Evolutionary conservation across 345 rosid species (phyloP).

Genomic region (Bretschneidera sinensis): DNA sequence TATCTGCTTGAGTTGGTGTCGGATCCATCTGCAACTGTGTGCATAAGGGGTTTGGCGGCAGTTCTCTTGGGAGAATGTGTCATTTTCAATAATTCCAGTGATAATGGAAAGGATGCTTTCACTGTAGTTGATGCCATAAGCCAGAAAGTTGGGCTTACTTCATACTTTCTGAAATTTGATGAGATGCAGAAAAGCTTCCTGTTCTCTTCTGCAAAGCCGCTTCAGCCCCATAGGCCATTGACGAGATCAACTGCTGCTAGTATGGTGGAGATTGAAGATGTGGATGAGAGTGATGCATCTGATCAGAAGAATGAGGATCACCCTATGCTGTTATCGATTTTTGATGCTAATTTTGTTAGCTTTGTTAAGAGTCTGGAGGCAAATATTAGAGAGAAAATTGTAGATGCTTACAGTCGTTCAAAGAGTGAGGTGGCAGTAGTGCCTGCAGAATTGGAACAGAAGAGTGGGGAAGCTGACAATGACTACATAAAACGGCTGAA

Average conservation of each 20-base stretch:
- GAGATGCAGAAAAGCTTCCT: conserved; percentile 79
- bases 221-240: conserved; percentile 48
- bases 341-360: conserved; percentile 52
- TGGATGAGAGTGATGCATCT: conserved; percentile 37
- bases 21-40: conserved; percentile 60
- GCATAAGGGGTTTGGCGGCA: conserved; percentile 74
- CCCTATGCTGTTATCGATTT: conserved; percentile 55
- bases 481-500: conserved; percentile 70
- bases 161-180: conserved; percentile 74
- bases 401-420: conserved; percentile 76
- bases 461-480: conserved; percentile 62
- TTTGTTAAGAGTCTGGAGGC: conserved; percentile 60
- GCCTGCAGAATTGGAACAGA: conserved; percentile 84
- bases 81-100: conserved; percentile 66
- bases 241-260: conserved; percentile 80
- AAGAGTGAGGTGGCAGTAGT: conserved; percentile 77
- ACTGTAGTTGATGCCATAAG: conserved; percentile 76
- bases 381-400: conserved; percentile 57
- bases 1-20: conserved; percentile 77
- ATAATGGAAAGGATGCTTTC: conserved; percentile 72
- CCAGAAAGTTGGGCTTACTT: conserved; percentile 85
- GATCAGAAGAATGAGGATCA: conserved; percentile 59
- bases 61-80: conserved; percentile 81
- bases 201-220: conserved; percentile 56
- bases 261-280: conserved; percentile 79